Evolutionary conservation across 108 stramenopile species (phyloP), one percentile per base, ranked within the genome.

Genomic region (Pseudonitzschia multiseries): DNA sequence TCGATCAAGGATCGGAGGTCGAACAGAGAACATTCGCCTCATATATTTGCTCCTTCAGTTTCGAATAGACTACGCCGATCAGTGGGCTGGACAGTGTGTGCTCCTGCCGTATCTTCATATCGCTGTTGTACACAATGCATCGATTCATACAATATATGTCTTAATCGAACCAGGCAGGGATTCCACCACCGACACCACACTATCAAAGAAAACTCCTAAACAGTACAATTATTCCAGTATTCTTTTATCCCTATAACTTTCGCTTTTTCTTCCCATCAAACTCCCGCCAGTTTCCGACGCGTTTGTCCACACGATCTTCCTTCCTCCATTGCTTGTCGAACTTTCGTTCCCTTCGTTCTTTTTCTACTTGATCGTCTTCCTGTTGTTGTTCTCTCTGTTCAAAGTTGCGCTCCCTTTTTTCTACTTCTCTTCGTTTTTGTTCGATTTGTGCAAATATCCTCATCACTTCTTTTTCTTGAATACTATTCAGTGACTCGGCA

Each of bases 241-340:
- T 9, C 42, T 9, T 8, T 48, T 14, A 5, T 14, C 12, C 13
- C 46, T 14, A 14, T 48, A 5, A 48, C 46, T n/a, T 75, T 28
- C 40, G 41, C 53, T 74, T 74, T 60, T 79, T 84, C 27, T 83
- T 81, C 33, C 32, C 51, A 41, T 80, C 73, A 81, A 95, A 95
- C 57, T 92, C 85, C 57, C 94, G 74, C 94, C 94, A 95, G 84
- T 91, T 95, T n/a, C 94, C 91, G 57, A 95, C 76, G 4, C 94
- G 81, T 60, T 92, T 95, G 62, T 92, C 91, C 2, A 91, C 88
- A 4, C 94, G 79, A 33, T 83, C 81, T 28, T 78, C 85, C 40
- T 92, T 80, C 65, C 79, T 89, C 94, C 94, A 95, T 28, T 78
- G 64, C 69, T 88, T 88, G 63, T 95, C 86, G 77, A 88, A 88